Conservation (phyloP, 192 early-diverging fungal genomes). For the Dissophora globulifera region DNA sequence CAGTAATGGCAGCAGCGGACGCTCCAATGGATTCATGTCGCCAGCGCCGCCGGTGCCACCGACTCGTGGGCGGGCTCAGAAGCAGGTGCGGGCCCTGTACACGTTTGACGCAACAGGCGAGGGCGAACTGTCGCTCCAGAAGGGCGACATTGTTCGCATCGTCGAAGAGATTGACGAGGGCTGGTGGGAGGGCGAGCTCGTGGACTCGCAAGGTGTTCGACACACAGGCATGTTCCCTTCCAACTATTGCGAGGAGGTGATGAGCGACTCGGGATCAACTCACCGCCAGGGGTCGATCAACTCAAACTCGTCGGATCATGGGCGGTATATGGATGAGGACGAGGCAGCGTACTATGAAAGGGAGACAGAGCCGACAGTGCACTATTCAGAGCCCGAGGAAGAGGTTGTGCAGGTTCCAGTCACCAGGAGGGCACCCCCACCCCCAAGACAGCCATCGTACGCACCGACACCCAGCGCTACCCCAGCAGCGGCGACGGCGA, state of each 20-base stretch:
- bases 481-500: no score
- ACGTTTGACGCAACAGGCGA: conserved; percentile 83
- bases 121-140: conserved; percentile 83
- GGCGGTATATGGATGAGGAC: conserved; percentile 50
- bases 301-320: conserved; percentile 37
- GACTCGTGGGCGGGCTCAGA: conserved; percentile 53
- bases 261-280: conserved; percentile 43
- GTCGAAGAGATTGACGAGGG: conserved; percentile 89
- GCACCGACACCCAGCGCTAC: conserved; percentile 8
- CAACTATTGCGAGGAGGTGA: conserved; percentile 85
- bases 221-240: conserved; percentile 90
- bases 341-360: conserved; percentile 49
- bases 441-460: conserved; percentile 50
- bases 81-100: conserved; percentile 79
- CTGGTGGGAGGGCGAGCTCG: conserved; percentile 92
- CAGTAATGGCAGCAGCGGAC: conserved; percentile 27
- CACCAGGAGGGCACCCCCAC: conserved; percentile 35
- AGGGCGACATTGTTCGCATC: conserved; percentile 90
- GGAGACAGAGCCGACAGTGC: conserved; percentile 43
- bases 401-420: conserved; percentile 22
- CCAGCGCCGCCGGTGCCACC: conserved; percentile 55
- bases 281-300: conserved; percentile 31
- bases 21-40: conserved; percentile 39
- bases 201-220: conserved; percentile 69
- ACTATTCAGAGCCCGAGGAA: conserved; percentile 42